Evolutionary conservation across 73 alveolate genomes (phyloP), one percentile per base, ranked within the genome.

Genomic region (Loxodes magnus): DNA sequence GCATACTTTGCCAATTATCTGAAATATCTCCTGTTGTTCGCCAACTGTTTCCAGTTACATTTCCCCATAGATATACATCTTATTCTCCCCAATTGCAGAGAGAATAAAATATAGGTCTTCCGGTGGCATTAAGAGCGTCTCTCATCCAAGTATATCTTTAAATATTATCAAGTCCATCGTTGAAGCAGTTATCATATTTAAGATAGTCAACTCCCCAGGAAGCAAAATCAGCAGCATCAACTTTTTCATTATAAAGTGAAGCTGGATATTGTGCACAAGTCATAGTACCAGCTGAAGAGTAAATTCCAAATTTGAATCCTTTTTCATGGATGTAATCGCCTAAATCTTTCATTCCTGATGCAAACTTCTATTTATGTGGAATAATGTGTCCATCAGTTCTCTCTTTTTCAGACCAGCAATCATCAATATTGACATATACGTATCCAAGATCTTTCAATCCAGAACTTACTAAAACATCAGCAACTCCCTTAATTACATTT

Each of bases 51-150:
- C 98, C 97, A 10, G 81, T 60, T 4, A 37, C 72, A 12, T 52
- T 46, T 2, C 90, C 97, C 93, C 95, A 90, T 5, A 56, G 64
- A 56, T 84, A 64, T 16, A 87, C 79, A 25, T 86, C 85, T 35
- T 87, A 84, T 24, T 73, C 74, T 7, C 95, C 98, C 99, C 98
- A 87, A 51, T 82, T 88, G 60, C 97, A 94, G 56, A 90, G 71
- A 4, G 98, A 88, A 71, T 78, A 85, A 59, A 74, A 90, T 24
- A 94, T 89, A 26, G 79, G 84, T 52, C 91, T 84, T 16, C 89
- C 84, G 12, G 86, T 73, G 28, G 66, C 61, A 31, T 69, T 65
- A 36, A 93, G 62, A 34, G 98, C 98, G 52, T 78, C 98, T 42
- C 97, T 66, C 96, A 93, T 86, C 21, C 62, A 75, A 2, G 92